These are phyloP conservation scores for Lactifluus pinguis DNA, from an alignment of 768 basidiomycete genomes.

Conservation along the genomic window DNA sequence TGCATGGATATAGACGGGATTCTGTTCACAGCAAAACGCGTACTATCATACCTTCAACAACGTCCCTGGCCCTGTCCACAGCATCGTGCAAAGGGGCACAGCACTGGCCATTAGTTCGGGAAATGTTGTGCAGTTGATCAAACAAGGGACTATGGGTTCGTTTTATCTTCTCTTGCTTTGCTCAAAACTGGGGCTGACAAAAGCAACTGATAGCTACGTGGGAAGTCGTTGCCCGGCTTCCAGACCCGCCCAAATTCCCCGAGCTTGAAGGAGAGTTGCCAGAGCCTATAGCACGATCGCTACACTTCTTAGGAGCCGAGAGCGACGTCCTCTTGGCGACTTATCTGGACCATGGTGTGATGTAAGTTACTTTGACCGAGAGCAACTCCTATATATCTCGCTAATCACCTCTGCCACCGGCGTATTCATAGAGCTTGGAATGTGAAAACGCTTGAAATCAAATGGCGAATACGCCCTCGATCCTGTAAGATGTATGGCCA, in stretches of 20 bases:
- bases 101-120: background rate
- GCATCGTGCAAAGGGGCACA: background rate
- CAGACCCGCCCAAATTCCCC: background rate
- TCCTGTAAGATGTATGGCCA: background rate
- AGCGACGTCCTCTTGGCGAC: background rate
- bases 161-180: background rate
- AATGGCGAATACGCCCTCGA: background rate
- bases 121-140: background rate
- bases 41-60: background rate
- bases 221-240: background rate
- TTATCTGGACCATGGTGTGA: background rate
- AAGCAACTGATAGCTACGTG: background rate
- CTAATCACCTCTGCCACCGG: no score
- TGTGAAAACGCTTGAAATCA: background rate
- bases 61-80: background rate
- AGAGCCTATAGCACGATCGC: background rate
- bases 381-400: no score
- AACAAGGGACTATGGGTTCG: background rate
- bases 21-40: background rate
- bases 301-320: background rate
- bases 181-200: background rate
- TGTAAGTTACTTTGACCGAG: background rate
- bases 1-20: no score
- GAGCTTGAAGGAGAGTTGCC: background rate
- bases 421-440: background rate